Conservation (phyloP, 108 stramenopile species). For the Cyclotella baltica region DNA sequence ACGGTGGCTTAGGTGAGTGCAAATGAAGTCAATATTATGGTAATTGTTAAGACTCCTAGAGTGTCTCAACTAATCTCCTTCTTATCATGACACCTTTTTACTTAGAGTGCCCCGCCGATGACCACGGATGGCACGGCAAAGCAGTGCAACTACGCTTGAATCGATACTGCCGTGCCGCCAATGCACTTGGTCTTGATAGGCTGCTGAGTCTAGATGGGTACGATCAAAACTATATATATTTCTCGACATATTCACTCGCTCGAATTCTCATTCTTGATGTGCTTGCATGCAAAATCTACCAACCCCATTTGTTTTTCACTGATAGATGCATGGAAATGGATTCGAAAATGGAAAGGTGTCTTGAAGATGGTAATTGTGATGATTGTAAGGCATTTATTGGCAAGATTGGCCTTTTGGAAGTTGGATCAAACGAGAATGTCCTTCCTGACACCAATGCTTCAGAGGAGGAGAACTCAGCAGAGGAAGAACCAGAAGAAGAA, state of each 20-base stretch:
- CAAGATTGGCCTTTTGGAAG: conserved; percentile 19
- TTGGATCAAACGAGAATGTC: neutral
- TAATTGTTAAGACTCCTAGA: neutral
- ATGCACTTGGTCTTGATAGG: conserved; percentile 34
- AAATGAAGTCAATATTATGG: neutral
- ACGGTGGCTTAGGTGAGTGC: conserved; percentile 31
- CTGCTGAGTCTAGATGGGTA: conserved; percentile 36
- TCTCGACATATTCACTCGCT: too few relatives aligned
- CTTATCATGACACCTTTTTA: neutral
- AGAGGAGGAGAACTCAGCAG: neutral
- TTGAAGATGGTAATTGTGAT: conserved; percentile 36
- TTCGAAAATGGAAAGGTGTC: conserved; percentile 35
- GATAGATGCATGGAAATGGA: conserved; percentile 52
- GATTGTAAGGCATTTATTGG: conserved; percentile 42
- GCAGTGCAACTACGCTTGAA: conserved; percentile 51
- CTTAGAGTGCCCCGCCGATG: conserved; percentile 52
- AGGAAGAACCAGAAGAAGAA: neutral
- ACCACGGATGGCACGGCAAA: conserved; percentile 48
- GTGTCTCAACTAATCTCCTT: neutral
- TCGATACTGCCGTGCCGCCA: conserved; percentile 50
- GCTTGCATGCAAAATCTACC: too few relatives aligned
- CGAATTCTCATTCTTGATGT: too few relatives aligned
- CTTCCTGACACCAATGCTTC: neutral
- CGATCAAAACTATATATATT: too few relatives aligned
- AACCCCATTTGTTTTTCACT: too few relatives aligned